These are phyloP conservation scores for Trichoderma sp. DNA, from an alignment of 2,329 filamentous ascomycete genomes.

Conservation along the genomic window DNA sequence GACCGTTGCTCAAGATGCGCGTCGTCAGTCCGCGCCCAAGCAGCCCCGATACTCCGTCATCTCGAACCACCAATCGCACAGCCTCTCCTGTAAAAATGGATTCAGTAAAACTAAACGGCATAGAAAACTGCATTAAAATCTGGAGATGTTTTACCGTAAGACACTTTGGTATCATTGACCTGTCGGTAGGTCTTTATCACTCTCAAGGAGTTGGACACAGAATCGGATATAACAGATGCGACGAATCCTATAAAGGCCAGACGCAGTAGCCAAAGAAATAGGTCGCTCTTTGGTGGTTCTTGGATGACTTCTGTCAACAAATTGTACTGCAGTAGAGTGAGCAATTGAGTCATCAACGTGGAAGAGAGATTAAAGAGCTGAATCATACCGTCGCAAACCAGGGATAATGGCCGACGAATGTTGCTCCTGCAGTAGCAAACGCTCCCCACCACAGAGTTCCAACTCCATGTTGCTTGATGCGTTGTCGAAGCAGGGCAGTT, in stretches of 20 bases:
- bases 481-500: slow-evolving; percentile 44
- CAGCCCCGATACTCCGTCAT: slow-evolving; percentile 46
- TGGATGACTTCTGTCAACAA: slow-evolving; percentile 41
- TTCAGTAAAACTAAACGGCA: not conserved
- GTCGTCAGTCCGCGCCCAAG: slow-evolving; percentile 50
- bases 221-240: slow-evolving; percentile 48
- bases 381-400: slow-evolving; percentile 49
- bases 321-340: slow-evolving; percentile 42
- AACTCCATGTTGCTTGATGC: slow-evolving; percentile 46
- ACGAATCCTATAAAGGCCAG: slow-evolving; percentile 42
- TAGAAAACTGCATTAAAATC: not conserved
- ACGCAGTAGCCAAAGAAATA: slow-evolving; percentile 46
- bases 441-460: slow-evolving; percentile 53
- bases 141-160: slow-evolving; percentile 41
- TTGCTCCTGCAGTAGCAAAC: slow-evolving; percentile 49
- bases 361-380: not conserved
- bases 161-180: slow-evolving; percentile 50
- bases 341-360: not conserved
- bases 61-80: slow-evolving; percentile 41
- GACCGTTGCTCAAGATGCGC: slow-evolving; percentile 49
- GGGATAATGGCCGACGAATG: slow-evolving; percentile 51
- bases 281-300: slow-evolving; percentile 42
- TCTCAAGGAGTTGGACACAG: slow-evolving; percentile 49
- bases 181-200: slow-evolving; percentile 53
- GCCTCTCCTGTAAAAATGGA: slow-evolving; percentile 40